Evolutionary conservation across 768 basidiomycete genomes (phyloP).

Genomic region (Termitomyces sp.): DNA sequence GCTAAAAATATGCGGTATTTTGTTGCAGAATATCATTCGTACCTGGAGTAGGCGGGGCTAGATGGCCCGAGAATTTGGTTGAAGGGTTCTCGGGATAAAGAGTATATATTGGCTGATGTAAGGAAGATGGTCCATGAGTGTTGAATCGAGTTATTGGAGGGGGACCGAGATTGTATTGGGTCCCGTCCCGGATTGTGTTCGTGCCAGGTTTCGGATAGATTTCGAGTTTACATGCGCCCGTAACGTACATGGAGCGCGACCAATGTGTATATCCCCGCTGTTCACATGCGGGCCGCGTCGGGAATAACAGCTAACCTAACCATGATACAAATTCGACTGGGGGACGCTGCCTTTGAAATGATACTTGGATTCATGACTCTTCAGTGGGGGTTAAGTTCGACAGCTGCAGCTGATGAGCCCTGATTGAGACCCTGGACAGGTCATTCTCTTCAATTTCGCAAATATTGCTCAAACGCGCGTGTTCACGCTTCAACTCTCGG

Average conservation of each 20-base stretch:
- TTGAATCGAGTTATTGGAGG: conserved; percentile 18
- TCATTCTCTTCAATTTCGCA: conserved; percentile 20
- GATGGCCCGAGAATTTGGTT: neutral
- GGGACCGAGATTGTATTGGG: conserved; percentile 30
- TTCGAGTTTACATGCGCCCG: too few species aligned
- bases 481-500: conserved; percentile 57
- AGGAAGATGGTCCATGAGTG: conserved; percentile 6
- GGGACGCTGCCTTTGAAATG: conserved; percentile 25
- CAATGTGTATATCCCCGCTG: too few species aligned
- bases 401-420: too few species aligned
- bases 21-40: too few species aligned
- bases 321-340: conserved; percentile 7
- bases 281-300: too few species aligned
- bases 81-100: too few species aligned
- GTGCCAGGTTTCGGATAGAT: neutral
- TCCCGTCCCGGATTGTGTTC: conserved; percentile 13
- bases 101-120: conserved; percentile 8
- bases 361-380: conserved; percentile 28
- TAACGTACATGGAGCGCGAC: too few species aligned
- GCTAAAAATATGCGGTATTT: too few species aligned
- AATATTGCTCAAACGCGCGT: conserved; percentile 32
- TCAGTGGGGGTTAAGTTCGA: too few species aligned
- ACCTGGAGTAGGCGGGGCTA: neutral
- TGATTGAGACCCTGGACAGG: neutral
- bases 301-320: too few species aligned